Base-by-base conservation (phyloP, 176 grass and related monocot species). In the Neostapfia colusana region DNA sequence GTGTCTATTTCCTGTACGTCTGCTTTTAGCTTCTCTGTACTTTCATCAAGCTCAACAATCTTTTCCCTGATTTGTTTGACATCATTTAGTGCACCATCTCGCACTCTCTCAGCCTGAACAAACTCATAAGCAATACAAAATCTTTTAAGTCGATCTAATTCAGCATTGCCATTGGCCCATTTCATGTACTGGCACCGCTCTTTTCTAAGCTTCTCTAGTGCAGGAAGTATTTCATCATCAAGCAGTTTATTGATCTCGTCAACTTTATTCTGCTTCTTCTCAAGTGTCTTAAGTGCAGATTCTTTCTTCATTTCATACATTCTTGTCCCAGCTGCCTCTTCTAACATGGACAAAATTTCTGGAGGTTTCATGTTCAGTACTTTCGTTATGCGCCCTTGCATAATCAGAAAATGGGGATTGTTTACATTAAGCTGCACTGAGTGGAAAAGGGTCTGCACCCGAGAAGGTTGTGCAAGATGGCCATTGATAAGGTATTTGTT, bases 271-370 rank as follows among this genome's bases (percentile, higher is more conserved):
- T 99, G 89, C 70, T 99, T 99, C 87, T 95, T 99, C 70, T 95
- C 95, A 2, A 99, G 89, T 79, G 87, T 95, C 86, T 95, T 99
- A 9, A 99, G 74, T 64, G 95, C 95, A 76, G 91, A 67, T 59
- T 94, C 89, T 65, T 99, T 99, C 86, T 95, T 95, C 95, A 95
- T 95, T 80, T 99, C 95, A 26, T 99, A 99, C 95, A 99, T 99
- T 67, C 95, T 82, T 77, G 95, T 99, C 42, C 95, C 95, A 16
- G 95, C 95, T 0, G 95, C 95, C 90, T 99, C 95, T 88, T 99
- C 95, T 50, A 99, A 56, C 95, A 99, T 99, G 23, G 95, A 99
- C 76, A 99, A 76, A 82, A 99, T 95, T 72, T 99, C 95, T 37
- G 87, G 89, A 21, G 87, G 87, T 50, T 99, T 99, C 95, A 99